Evolutionary conservation across 192 early-diverging fungal species (phyloP).

Genomic region (Backusella westeae): DNA sequence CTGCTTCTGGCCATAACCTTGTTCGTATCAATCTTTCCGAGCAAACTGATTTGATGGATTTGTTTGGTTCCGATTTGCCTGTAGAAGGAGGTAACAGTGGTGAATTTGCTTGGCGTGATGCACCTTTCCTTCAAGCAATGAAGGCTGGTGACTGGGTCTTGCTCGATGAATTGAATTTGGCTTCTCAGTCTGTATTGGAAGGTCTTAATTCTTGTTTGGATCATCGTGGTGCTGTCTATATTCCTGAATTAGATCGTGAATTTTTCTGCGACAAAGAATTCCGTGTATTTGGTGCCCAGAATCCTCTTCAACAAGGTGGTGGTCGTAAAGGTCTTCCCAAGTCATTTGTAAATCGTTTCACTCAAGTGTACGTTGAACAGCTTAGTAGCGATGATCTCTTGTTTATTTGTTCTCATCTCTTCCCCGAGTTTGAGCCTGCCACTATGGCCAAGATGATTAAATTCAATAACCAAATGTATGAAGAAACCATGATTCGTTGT

Average conservation of each 20-base stretch:
- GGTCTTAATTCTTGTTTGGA: conserved; percentile 98
- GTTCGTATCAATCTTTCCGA: conserved; percentile 97
- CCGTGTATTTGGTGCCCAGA: conserved; percentile 96
- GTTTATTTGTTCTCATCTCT: conserved; percentile 64
- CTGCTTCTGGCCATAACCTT: conserved; percentile 75
- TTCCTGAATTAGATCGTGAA: conserved; percentile 90
- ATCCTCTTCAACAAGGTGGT: conserved; percentile 95
- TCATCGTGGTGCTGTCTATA: conserved; percentile 93
- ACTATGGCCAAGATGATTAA: conserved; percentile 61
- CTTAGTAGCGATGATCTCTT: conserved; percentile 75
- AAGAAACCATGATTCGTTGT: conserved; percentile 77
- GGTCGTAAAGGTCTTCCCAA: conserved; percentile 97
- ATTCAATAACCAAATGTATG: conserved; percentile 87
- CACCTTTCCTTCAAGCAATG: conserved; percentile 96
- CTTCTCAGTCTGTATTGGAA: conserved; percentile 98
- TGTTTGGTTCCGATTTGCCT: conserved; percentile 97
- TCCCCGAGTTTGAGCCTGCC: conserved; percentile 48
- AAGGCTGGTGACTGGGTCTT: conserved; percentile 95
- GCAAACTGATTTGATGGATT: conserved; percentile 97
- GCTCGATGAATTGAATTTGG: conserved; percentile 96
- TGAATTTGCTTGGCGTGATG: conserved; percentile 97
- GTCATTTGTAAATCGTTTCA: conserved; percentile 97
- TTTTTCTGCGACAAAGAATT: conserved; percentile 82
- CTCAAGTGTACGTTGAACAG: conserved; percentile 90
- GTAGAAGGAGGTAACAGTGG: conserved; percentile 82